Evolutionary conservation across 2,329 filamentous ascomycete genomes (phyloP), one percentile per base, ranked within the genome.

Genomic region (Aspergillus niger): DNA sequence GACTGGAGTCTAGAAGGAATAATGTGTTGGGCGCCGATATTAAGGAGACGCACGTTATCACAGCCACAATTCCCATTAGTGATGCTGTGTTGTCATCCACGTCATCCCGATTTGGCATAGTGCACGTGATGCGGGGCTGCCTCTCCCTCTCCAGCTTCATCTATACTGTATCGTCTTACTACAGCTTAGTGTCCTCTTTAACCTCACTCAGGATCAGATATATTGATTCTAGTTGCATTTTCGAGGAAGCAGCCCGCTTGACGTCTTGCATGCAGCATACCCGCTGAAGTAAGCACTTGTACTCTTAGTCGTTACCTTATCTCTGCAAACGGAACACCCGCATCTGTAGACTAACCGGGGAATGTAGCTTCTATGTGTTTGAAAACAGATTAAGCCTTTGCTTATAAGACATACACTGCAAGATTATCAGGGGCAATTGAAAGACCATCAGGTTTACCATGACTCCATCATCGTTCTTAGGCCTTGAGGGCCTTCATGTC

Each of bases 401-500:
- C 4, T 8, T 49, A 20, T n/a, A 49, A 28, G 22, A 49, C 15
- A 13, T 10, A 15, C 24, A 28, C 15, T 13, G 43, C 11, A 43
- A 43, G 4, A 8, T 20, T 26, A 22, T 11, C 20, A 41, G 8
- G 13, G 26, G 7, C 15, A 5, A 3, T 26, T 15, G 11, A 43
- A 8, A 20, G 11, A 22, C 11, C 17, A 17, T 17, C 24, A 50
- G 43, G 55, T 11, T 13, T 43, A 36, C 17, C 30, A 41, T 26
- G 11, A 17, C 17, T 24, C n/a, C 51, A 36, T 36, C 57, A 11
- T 54, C 60, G 5, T 84, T 82, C 60, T 73, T 85, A 5, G 76
- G 73, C 2, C 70, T 85, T 28, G 78, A 82, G 64, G 78, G 77
- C 13, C 72, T 76, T 26, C 82, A 85, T 72, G 82, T 82, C 32